A percentile compares a stretch with the other conserved stretches of the same genome.
phyloP scores from a whole-genome alignment of 192 early-diverging fungal genomes.

The Backusella sp. region DNA sequence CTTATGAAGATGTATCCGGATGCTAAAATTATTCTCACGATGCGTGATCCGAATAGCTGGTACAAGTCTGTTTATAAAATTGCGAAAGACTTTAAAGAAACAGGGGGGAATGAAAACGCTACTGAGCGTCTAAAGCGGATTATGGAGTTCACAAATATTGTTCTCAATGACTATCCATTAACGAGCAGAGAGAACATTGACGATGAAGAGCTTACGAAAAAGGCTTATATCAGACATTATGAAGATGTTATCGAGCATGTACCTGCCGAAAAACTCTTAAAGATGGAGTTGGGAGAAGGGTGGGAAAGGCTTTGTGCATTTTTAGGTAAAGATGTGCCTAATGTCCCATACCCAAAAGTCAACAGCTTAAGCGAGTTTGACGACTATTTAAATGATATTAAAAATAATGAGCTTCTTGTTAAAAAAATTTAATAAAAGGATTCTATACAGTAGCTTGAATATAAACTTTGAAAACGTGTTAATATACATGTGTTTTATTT shows the following conservation, averaged over 20 bases:
- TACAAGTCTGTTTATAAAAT: constrained; percentile 8
- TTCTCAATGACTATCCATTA: neutral
- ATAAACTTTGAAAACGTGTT: too few relatives aligned
- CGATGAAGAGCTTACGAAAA: neutral
- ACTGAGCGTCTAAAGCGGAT: neutral
- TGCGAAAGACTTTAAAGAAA: neutral
- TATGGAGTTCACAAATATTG: neutral
- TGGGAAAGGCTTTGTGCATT: constrained; percentile 4
- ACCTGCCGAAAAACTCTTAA: neutral
- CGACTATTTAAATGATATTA: neutral
- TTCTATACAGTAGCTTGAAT: neutral
- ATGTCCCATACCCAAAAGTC: neutral
- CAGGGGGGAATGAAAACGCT: neutral
- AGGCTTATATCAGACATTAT: neutral
- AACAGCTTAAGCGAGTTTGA: neutral
- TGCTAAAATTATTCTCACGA: constrained; percentile 20
- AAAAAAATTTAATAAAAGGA: neutral
- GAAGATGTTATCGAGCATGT: neutral
- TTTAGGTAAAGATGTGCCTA: neutral
- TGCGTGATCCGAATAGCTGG: constrained; percentile 19
- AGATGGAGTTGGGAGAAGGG: constrained; percentile 1
- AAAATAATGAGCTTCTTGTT: neutral
- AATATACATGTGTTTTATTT: too few relatives aligned
- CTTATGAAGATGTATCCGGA: constrained; percentile 21
- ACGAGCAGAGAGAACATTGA: neutral